phyloP scores from a whole-genome alignment of 495 filamentous ascomycete species.

The Clavariopsis aquatica region DNA sequence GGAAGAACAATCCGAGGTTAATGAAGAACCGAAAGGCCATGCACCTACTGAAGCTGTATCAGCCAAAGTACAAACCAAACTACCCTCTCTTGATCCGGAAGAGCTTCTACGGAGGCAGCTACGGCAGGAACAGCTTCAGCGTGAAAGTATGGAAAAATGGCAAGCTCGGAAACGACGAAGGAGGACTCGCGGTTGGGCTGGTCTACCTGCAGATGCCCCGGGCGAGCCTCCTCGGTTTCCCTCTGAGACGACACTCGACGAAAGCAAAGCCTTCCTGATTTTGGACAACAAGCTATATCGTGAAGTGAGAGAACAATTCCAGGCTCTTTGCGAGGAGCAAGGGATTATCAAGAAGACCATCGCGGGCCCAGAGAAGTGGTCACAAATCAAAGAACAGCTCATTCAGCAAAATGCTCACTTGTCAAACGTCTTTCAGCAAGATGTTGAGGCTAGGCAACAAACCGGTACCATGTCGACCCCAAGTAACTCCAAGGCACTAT shows the following conservation, averaged over 20 bases:
- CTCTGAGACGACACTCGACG: constrained; percentile 78
- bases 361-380: constrained; percentile 71
- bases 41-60: not conserved
- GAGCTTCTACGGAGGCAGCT: constrained; percentile 40
- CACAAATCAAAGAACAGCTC: constrained; percentile 67
- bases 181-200: constrained; percentile 69
- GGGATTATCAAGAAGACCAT: constrained; percentile 73
- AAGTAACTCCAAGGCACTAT: constrained; percentile 56
- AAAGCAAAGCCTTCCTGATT: constrained; percentile 69
- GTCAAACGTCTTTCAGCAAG: constrained; percentile 63
- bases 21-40: not conserved
- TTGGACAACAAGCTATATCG: constrained; percentile 65
- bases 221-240: constrained; percentile 71
- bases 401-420: constrained; percentile 67
- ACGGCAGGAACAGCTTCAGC: constrained; percentile 50
- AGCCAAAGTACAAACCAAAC: not conserved
- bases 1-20: constrained; percentile 11
- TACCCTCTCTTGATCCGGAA: constrained; percentile 35
- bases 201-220: constrained; percentile 71
- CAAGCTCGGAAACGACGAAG: constrained; percentile 68
- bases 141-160: constrained; percentile 66
- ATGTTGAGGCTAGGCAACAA: constrained; percentile 34
- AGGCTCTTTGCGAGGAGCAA: constrained; percentile 64
- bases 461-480: constrained; percentile 47
- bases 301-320: constrained; percentile 65